A percentile compares a stretch with the other conserved stretches of the same genome.
Evolutionary conservation across 345 rosid genomes (phyloP).

Genomic region (Acer campestre): DNA sequence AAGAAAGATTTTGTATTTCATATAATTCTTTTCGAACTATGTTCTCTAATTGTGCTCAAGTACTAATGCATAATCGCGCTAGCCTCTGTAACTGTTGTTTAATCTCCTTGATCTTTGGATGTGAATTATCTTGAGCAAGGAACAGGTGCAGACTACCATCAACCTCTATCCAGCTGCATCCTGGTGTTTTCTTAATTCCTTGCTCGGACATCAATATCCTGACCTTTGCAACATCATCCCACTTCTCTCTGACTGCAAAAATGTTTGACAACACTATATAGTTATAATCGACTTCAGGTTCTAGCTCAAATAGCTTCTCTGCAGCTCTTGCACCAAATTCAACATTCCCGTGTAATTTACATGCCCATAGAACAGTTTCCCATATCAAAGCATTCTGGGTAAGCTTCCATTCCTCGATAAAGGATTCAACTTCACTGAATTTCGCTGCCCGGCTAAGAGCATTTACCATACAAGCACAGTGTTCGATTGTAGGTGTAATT

Average conservation of each 20-base stretch:
- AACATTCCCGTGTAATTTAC: constrained; percentile 38
- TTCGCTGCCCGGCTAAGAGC: constrained; percentile 40
- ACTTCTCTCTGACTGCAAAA: constrained; percentile 34
- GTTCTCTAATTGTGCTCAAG: background rate
- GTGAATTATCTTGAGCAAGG: constrained; percentile 36
- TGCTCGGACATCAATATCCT: constrained; percentile 34
- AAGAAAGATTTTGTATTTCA: background rate
- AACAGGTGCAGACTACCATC: constrained; percentile 35
- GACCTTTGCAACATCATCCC: constrained; percentile 30
- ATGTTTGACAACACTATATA: constrained; percentile 39
- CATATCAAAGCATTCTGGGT: constrained; percentile 33
- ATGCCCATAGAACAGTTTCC: constrained; percentile 45
- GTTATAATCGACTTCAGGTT: constrained; percentile 33
- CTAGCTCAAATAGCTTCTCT: constrained; percentile 40
- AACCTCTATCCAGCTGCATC: constrained; percentile 42
- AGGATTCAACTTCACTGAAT: constrained; percentile 35
- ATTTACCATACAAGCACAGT: constrained; percentile 42
- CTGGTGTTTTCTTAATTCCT: constrained; percentile 37
- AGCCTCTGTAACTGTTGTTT: constrained; percentile 25
- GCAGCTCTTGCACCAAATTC: constrained; percentile 38
- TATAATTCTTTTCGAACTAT: no score
- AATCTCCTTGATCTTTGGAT: constrained; percentile 29
- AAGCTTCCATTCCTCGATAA: constrained; percentile 33
- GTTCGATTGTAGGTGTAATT: constrained; percentile 37
- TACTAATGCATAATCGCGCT: background rate